These are phyloP conservation scores for Aspergillus piperis DNA, from an alignment of 2,329 filamentous ascomycete genomes.

Conservation along the genomic window DNA sequence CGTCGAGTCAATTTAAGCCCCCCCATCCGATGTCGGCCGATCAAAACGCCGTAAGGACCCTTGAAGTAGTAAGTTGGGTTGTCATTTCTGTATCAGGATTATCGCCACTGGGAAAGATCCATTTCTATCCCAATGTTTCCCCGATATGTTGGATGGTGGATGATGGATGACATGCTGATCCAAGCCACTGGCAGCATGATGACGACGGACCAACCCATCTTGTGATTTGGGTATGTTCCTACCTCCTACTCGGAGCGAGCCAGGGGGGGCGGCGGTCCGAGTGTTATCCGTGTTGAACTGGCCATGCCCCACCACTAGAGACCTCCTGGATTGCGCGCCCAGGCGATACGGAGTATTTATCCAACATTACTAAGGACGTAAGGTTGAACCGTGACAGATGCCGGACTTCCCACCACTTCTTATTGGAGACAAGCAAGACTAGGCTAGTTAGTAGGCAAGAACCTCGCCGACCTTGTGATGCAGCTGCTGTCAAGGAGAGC, in stretches of 20 bases:
- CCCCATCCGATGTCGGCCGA: neutral
- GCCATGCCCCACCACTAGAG: slow-evolving; percentile 15
- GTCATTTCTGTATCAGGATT: no score
- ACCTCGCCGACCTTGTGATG: neutral
- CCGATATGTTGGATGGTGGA: neutral
- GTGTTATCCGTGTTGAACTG: slow-evolving; percentile 16
- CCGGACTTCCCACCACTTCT: slow-evolving; percentile 1
- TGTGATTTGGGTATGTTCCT: slow-evolving; percentile 13
- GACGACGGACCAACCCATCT: slow-evolving; percentile 9
- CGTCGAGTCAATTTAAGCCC: neutral
- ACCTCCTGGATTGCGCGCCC: slow-evolving; percentile 1
- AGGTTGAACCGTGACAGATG: neutral
- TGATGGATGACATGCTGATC: slow-evolving; percentile 1
- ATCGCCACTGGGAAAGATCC: neutral
- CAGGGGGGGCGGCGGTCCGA: slow-evolving; percentile 12
- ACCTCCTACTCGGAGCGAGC: neutral
- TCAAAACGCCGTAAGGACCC: neutral
- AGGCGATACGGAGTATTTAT: neutral
- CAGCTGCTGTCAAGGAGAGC: neutral
- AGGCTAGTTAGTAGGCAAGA: neutral
- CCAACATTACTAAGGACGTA: slow-evolving; percentile 4
- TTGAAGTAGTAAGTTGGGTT: neutral
- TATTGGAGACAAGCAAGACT: neutral
- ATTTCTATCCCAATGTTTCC: neutral
- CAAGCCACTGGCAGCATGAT: slow-evolving; percentile 15